Evolutionary conservation across 371 early-diverging fungal genomes (phyloP).

Genomic region (Lichtheimia corymbifera): DNA sequence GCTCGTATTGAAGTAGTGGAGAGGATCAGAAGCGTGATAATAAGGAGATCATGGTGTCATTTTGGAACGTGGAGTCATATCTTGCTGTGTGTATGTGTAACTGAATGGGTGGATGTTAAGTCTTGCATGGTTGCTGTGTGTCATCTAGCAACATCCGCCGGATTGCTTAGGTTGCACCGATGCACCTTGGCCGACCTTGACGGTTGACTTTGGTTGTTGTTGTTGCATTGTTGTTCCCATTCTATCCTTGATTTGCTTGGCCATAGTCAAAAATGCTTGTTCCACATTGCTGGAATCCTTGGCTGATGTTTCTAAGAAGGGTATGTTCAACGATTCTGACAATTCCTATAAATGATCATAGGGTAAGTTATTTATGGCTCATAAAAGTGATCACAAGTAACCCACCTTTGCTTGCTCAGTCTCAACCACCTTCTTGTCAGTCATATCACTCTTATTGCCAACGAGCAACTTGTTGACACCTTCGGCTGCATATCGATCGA

Average conservation of each 20-base stretch:
- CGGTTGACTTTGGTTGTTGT: slow-evolving; percentile 40
- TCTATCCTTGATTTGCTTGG: slow-evolving; percentile 82
- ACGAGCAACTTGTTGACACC: slow-evolving; percentile 94
- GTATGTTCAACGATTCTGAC: slow-evolving; percentile 83
- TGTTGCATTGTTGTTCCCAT: slow-evolving; percentile 49
- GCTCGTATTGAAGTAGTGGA: too few relatives aligned
- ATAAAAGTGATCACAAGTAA: too few relatives aligned
- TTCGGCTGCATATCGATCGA: slow-evolving; percentile 59
- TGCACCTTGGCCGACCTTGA: slow-evolving; percentile 48
- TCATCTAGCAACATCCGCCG: slow-evolving; percentile 48
- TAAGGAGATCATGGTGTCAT: too few relatives aligned
- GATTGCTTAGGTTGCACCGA: slow-evolving; percentile 46
- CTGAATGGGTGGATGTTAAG: background rate
- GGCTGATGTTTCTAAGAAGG: slow-evolving; percentile 94
- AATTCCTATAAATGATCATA: slow-evolving; percentile 57
- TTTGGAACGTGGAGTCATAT: too few relatives aligned
- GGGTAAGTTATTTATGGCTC: too few relatives aligned
- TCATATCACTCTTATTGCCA: slow-evolving; percentile 98
- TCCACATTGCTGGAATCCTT: slow-evolving; percentile 96
- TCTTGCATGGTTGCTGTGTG: slow-evolving; percentile 1
- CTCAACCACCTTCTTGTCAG: slow-evolving; percentile 81
- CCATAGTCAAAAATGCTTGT: slow-evolving; percentile 95
- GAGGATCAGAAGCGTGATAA: too few relatives aligned
- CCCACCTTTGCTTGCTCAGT: slow-evolving; percentile 66
- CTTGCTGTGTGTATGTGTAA: too few relatives aligned